Conservation (phyloP, 2,329 filamentous ascomycete species). For the Aspergillus eucalypticola region DNA sequence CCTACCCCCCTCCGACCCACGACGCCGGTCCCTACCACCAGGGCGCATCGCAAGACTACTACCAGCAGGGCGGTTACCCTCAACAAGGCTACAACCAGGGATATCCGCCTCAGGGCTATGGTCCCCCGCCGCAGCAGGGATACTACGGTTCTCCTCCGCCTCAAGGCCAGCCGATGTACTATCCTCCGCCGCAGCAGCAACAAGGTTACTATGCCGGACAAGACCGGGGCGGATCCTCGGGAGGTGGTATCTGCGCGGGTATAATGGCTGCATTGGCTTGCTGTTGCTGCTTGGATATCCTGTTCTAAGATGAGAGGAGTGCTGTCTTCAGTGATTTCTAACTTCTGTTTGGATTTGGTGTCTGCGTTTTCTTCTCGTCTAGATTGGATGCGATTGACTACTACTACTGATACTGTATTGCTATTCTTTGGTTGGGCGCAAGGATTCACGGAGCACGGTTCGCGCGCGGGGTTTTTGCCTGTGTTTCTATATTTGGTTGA, state of each 20-base stretch:
- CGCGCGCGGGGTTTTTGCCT: not conserved
- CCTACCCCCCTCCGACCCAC: slow-evolving; percentile 38
- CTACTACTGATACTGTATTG: not conserved
- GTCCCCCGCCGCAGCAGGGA: slow-evolving; percentile 24
- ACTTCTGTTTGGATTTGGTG: slow-evolving; percentile 16
- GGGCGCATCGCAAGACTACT: slow-evolving; percentile 37
- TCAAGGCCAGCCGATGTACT: slow-evolving; percentile 36
- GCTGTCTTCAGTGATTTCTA: not conserved
- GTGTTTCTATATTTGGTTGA: slow-evolving; percentile 1
- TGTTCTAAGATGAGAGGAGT: slow-evolving; percentile 36
- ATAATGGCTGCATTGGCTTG: slow-evolving; percentile 50
- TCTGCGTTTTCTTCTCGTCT: slow-evolving; percentile 5
- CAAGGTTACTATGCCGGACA: slow-evolving; percentile 42
- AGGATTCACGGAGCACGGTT: not conserved
- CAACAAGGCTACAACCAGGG: slow-evolving; percentile 20
- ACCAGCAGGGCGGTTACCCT: slow-evolving; percentile 24
- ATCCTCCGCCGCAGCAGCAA: slow-evolving; percentile 39
- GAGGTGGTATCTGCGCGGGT: slow-evolving; percentile 49
- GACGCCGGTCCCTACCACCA: slow-evolving; percentile 33
- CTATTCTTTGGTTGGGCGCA: not conserved
- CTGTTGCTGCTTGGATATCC: slow-evolving; percentile 53
- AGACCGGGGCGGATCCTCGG: slow-evolving; percentile 29
- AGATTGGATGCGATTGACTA: not conserved
- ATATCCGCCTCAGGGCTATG: slow-evolving; percentile 32
- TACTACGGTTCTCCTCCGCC: slow-evolving; percentile 31